Base-by-base conservation (phyloP, 1,284 basidiomycete genomes). In the Ceratobasidium sp. region DNA sequence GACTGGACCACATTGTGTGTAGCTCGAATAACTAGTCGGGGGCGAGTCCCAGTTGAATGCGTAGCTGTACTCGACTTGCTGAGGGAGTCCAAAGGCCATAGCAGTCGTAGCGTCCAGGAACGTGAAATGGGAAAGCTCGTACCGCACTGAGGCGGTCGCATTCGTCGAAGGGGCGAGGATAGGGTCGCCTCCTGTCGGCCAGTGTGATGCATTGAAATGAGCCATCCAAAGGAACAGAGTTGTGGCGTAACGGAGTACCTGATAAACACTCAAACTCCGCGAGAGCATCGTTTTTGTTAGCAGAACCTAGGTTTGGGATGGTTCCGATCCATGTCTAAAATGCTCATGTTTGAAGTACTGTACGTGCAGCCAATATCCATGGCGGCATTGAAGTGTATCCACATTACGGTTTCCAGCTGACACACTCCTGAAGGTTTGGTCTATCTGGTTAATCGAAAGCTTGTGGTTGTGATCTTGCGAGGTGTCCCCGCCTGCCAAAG, bases 11-110 rank as follows among this genome's bases (percentile, higher is more conserved):
- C 25, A 15, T 29, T 42, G 42, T 3, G 5, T 20, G 22, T 20
- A 12, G 10, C 7, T 47, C 10, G 38, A 13, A 10, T 3, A 6
- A 3, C 2, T 7, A 2, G 7, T 29, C 17, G 2, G 13, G 25
- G 4, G 6, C 27, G 6, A 47, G 17, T n/a, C n/a, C n/a, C 27
- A 32, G 1, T 47, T 4, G 50, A 53, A 4, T 27, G 56, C 27
- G 1, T 38, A 45, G 22, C 47, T 42, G n/a, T 45, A 60, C 7
- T 60, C 42, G 38, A 60, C 40, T 6, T 25, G 35, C 32, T 60
- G 56, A 47, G 56, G 56, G 6, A 60, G 42, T 3, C 56, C 56
- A 47, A 43, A 60, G 7, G 29, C 12, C 56, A 60, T 38, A 2
- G 56, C 13, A 29, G 25, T 45, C 25, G 34, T 29, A 22, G 27